Base-by-base conservation (phyloP, 2,329 filamentous ascomycete species). In the Hirsutella rhossiliensis region DNA sequence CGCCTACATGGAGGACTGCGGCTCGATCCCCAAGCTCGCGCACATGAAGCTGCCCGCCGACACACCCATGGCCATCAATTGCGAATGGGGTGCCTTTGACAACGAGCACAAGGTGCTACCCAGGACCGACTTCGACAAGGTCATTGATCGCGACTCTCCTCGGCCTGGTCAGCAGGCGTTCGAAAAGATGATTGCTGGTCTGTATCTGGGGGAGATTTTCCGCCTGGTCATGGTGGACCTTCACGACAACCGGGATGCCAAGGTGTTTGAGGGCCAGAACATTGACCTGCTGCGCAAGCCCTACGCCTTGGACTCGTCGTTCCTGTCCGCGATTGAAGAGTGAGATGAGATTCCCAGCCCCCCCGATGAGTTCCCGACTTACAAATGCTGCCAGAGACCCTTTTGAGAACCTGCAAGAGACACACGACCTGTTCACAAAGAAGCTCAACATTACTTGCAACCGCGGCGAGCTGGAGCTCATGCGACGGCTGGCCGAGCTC, bases 21-120 rank as follows among this genome's bases (percentile, higher is more conserved):
- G 87, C 51, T 86, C 83, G 12, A 87, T 98, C 51, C 90, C 89
- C 51, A 98, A 98, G 73, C 78, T 98, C 44, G 87, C 84, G 11
- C 80, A 96, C 67, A 77, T 94, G 73, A 92, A 94, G 57, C 76
- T 97, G 32, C 84, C 88, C 41, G 72, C 87, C 0, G 81, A 92
- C 48, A 80, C 80, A 48, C 87, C 83, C 40, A 94, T 96, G 74
- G 88, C 87, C 43, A 95, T 97, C 69, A 96, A 96, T 72, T 96
- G 89, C 70, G 90, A 97, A 64, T 96, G 89, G 77, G 90, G 90
- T 52, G 89, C 90, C 30, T 96, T 97, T 58, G 90, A 96, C 65
- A 95, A 95, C 63, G 86, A 94, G 65, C 84, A 90, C 68, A 75
- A 83, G 56, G 83, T 96, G 44, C 80, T 96, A 12, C 89, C 89